A percentile compares a stretch with the other conserved stretches of the same genome.
Conservation (phyloP, 345 rosid species). For the Populus pruinosa region DNA sequence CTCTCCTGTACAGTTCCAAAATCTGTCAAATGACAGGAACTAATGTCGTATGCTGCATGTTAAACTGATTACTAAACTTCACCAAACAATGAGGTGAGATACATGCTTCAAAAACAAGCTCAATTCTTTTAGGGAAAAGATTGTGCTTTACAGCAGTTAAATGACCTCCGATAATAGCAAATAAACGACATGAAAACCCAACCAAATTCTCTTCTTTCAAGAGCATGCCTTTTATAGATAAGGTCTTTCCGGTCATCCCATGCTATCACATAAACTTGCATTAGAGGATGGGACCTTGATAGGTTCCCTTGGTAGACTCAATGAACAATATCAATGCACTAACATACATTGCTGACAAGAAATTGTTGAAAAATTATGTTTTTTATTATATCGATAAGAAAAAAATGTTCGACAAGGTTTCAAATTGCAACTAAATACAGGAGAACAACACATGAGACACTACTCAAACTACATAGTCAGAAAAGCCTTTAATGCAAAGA, state of each 20-base stretch:
- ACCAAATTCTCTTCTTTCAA: background rate
- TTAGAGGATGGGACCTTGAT: background rate
- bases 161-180: background rate
- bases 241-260: background rate
- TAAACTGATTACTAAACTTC: background rate
- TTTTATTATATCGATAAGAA: too few species aligned
- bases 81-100: too few species aligned
- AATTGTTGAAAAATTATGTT: too few species aligned
- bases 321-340: background rate
- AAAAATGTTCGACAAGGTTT: too few species aligned
- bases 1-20: background rate
- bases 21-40: background rate
- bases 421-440: too few species aligned
- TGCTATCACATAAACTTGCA: background rate
- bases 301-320: background rate
- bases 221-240: background rate
- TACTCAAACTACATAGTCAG: too few species aligned
- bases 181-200: background rate
- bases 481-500: too few species aligned
- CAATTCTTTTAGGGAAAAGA: background rate
- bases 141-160: background rate
- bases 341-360: background rate
- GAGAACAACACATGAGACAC: too few species aligned
- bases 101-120: background rate
- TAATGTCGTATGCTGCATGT: background rate